Base-by-base conservation (phyloP, 169 alveolate genomes). In the Plasmodium vinckei region DNA sequence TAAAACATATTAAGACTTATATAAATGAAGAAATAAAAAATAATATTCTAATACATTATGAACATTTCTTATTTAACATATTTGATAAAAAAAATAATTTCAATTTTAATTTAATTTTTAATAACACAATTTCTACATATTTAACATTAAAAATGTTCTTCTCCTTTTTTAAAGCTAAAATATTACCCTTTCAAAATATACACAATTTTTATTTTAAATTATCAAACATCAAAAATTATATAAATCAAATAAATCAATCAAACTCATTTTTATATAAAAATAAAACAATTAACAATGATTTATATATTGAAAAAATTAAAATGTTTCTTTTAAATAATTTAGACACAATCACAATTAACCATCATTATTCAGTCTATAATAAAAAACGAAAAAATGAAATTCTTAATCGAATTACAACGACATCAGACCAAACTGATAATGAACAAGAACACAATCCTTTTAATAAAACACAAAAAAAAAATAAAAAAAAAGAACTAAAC, bases 131-230 rank as follows among this genome's bases (percentile, higher is more conserved):
- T n/a, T 47, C 91, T 3, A 9, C 42, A 5, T 69, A 57, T 72
- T 33, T 86, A 57, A 86, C 91, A 9, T 70, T 86, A 86, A 68
- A 69, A 63, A 9, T 70, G 33, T 47, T 86, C 25, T 86, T 9
- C 54, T 9, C 9, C 13, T 60, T 70, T 49, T 4, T 86, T 42
- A 86, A 86, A 72, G 54, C 59, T n/a, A 72, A 68, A 33, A 86
- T 56, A 33, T 86, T 69, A 15, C 53, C 44, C 15, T 86, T 63
- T 60, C 60, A 68, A 68, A 70, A 86, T 69, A 23, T 86, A 13
- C 63, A 86, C 25, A 86, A 86, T 65, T 44, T 86, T n/a, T 71
- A 69, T 86, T 86, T 57, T 86, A 68, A 65, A 47, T 44, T 82
- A 9, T 17, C 46, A 46, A 65, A 57, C 39, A 0, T 82, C 47